A percentile compares a stretch with the other conserved stretches of the same genome.
phyloP scores from a whole-genome alignment of 2,329 filamentous ascomycete genomes.

The Fusarium tupiense region DNA sequence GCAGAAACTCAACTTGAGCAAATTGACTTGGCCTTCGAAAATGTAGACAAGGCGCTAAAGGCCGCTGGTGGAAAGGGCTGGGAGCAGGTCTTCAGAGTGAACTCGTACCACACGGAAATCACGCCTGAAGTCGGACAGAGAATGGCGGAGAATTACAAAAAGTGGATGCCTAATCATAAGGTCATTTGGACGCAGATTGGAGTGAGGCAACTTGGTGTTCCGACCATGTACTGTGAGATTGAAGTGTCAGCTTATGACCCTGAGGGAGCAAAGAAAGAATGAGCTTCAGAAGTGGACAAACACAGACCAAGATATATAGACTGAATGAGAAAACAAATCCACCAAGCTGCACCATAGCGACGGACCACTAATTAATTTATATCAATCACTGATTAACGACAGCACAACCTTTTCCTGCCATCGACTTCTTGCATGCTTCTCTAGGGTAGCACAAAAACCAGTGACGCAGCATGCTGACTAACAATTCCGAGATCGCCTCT shows the following conservation, averaged over 20 bases:
- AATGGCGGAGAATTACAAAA: constrained; percentile 57
- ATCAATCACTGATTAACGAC: background rate
- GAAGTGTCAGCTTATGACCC: constrained; percentile 57
- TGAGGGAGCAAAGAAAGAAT: background rate
- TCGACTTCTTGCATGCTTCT: background rate
- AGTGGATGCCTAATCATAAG: constrained; percentile 60
- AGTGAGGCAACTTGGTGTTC: constrained; percentile 56
- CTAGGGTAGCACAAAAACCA: background rate
- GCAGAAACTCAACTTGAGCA: constrained; percentile 50
- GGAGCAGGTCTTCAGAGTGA: constrained; percentile 60
- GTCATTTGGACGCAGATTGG: constrained; percentile 63
- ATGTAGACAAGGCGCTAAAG: constrained; percentile 60
- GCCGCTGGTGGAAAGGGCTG: constrained; percentile 63
- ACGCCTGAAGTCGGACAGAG: constrained; percentile 50
- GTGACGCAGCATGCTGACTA: constrained; percentile 19
- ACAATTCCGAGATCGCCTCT: background rate
- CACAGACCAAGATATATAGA: no score
- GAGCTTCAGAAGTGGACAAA: background rate
- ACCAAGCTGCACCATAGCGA: fast-evolving
- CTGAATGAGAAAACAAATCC: fast-evolving
- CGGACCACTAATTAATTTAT: no score
- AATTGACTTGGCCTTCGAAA: constrained; percentile 62
- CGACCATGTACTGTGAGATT: constrained; percentile 65
- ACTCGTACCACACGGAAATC: constrained; percentile 55
- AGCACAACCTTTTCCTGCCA: background rate